phyloP scores from a whole-genome alignment of 345 rosid genomes.

The Syzygium oleosum region DNA sequence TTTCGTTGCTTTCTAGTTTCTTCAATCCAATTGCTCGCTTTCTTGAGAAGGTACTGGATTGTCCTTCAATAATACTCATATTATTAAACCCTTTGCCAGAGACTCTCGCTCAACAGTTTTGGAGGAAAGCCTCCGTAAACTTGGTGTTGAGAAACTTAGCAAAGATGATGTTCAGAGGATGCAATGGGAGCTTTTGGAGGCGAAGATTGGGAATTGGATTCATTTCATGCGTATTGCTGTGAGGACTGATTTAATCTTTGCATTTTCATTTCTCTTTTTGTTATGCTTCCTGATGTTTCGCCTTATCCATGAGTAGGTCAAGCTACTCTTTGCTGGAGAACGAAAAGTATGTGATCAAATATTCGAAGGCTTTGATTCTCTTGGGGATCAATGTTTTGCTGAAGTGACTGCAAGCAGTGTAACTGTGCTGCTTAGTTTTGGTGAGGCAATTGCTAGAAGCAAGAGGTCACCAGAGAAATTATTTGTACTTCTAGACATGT shows the following conservation, averaged over 20 bases:
- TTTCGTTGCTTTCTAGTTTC: not conserved
- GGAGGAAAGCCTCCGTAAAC: constrained; percentile 80
- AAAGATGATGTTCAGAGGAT: constrained; percentile 97
- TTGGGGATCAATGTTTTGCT: constrained; percentile 88
- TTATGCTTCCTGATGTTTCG: not conserved
- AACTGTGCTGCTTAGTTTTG: constrained; percentile 94
- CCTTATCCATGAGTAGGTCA: constrained; percentile 47
- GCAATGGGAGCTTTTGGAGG: constrained; percentile 99
- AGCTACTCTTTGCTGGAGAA: constrained; percentile 90
- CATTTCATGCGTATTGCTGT: constrained; percentile 99
- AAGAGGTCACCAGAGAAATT: constrained; percentile 97
- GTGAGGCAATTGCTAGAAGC: constrained; percentile 97
- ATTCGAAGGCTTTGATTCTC: constrained; percentile 78
- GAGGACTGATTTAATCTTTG: constrained; percentile 15
- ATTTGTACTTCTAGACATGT: constrained; percentile 97
- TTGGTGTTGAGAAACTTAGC: constrained; percentile 95
- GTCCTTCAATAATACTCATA: not conserved
- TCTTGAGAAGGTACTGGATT: not conserved
- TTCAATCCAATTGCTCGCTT: not conserved
- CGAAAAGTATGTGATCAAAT: constrained; percentile 89
- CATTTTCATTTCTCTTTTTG: constrained; percentile 1
- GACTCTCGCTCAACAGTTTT: constrained; percentile 73
- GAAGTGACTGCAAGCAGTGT: constrained; percentile 78
- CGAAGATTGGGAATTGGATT: constrained; percentile 96
- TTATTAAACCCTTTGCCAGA: constrained; percentile 19